These are phyloP conservation scores for Amoebophrya sp. DNA, from an alignment of 169 alveolate species.

Conservation along the genomic window DNA sequence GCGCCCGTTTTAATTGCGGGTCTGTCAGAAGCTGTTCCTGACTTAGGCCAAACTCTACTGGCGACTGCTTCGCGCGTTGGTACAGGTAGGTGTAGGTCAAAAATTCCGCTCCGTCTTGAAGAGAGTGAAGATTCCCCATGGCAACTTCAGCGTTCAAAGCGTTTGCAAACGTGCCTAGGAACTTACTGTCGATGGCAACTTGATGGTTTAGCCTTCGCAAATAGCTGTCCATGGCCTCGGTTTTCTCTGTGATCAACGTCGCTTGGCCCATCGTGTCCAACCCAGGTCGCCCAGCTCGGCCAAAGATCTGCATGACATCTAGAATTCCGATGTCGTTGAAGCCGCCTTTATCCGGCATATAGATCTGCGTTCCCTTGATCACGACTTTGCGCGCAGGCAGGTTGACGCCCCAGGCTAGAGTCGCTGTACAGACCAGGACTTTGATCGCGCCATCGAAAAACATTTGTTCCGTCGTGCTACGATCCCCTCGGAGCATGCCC, in stretches of 20 bases:
- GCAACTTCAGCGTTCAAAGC: constrained; percentile 94
- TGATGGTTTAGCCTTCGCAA: constrained; percentile 65
- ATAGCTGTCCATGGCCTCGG: not conserved
- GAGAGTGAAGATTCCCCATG: constrained; percentile 70
- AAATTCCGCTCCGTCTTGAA: constrained; percentile 93
- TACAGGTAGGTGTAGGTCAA: constrained; percentile 86
- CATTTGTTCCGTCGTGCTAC: constrained; percentile 55
- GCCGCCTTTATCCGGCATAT: constrained; percentile 89
- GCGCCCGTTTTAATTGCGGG: no score
- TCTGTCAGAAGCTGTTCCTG: no score
- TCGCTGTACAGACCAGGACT: constrained; percentile 96
- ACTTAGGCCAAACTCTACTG: no score
- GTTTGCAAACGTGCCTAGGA: constrained; percentile 81
- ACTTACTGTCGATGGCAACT: constrained; percentile 90
- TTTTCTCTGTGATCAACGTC: constrained; percentile 9
- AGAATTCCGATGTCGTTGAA: constrained; percentile 90
- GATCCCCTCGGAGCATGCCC: constrained; percentile 87
- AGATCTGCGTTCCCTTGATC: constrained; percentile 97
- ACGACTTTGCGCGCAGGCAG: constrained; percentile 98
- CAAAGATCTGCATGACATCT: constrained; percentile 97
- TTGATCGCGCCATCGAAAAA: constrained; percentile 85
- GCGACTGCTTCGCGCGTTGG: no score
- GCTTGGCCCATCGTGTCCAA: constrained; percentile 94
- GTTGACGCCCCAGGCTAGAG: constrained; percentile 99
- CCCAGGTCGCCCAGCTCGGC: constrained; percentile 99